These are phyloP conservation scores for Volvox africanus DNA, from an alignment of 139 green algal genomes.

Conservation along the genomic window DNA sequence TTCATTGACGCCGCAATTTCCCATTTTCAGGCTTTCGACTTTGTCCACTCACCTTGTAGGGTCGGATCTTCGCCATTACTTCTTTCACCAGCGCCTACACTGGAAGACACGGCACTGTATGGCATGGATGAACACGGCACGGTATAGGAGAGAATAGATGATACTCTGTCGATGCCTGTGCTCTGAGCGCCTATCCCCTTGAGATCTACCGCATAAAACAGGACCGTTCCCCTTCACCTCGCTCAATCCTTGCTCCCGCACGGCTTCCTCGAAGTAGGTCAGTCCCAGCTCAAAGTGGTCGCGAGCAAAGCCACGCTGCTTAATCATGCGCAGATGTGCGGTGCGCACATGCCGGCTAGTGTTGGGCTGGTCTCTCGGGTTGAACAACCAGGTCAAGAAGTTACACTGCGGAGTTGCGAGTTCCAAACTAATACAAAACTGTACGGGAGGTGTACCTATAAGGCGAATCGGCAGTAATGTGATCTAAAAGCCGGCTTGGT, in stretches of 20 bases:
- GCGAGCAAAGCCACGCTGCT: background rate
- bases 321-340: conserved; percentile 16
- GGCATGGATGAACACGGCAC: too few species aligned
- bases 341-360: background rate
- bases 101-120: too few species aligned
- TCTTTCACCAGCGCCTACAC: conserved; percentile 10
- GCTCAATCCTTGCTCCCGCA: background rate
- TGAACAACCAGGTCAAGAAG: conserved; percentile 15
- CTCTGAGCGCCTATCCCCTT: too few species aligned
- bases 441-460: too few species aligned
- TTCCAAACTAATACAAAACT: too few species aligned
- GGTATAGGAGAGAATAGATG: too few species aligned
- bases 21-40: background rate
- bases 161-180: too few species aligned
- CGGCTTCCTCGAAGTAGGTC: background rate
- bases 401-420: background rate
- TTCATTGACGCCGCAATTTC: background rate
- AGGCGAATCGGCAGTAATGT: too few species aligned
- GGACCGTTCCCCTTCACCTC: background rate
- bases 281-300: conserved; percentile 1
- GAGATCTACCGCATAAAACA: too few species aligned
- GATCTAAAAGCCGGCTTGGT: too few species aligned
- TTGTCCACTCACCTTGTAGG: conserved; percentile 15
- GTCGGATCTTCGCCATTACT: background rate
- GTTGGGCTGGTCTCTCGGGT: background rate